A percentile compares a stretch with the other conserved stretches of the same genome.
phyloP scores from a whole-genome alignment of 2,329 filamentous ascomycete genomes.

The Colletotrichum godetiae region DNA sequence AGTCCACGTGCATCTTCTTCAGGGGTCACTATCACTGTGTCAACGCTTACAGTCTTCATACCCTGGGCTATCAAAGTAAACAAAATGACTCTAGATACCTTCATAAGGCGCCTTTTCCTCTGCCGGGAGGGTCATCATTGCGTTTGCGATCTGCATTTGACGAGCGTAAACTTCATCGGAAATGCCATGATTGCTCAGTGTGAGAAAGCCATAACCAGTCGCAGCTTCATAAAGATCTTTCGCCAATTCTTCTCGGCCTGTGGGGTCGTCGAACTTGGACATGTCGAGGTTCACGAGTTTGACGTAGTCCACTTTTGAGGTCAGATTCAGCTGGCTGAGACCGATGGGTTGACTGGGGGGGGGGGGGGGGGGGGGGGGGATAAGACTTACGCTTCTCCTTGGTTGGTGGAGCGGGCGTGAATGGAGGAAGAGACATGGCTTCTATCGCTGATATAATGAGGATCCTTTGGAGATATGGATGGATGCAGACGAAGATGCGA shows the following conservation, averaged over 20 bases:
- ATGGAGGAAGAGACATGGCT: neutral
- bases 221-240: slow-evolving; percentile 42
- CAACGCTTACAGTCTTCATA: no score
- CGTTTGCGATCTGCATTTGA: slow-evolving; percentile 42
- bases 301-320: slow-evolving; percentile 39
- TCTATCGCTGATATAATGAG: no score
- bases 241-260: slow-evolving; percentile 40
- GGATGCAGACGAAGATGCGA: no score
- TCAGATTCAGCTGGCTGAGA: neutral
- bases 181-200: slow-evolving; percentile 42
- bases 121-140: slow-evolving; percentile 41
- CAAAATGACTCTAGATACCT: slow-evolving; percentile 22
- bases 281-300: slow-evolving; percentile 42
- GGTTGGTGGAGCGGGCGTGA: neutral
- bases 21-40: slow-evolving; percentile 37
- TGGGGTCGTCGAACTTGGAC: slow-evolving; percentile 42
- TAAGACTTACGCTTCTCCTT: neutral
- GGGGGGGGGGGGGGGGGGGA: neutral
- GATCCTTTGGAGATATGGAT: no score
- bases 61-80: no score
- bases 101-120: slow-evolving; percentile 43
- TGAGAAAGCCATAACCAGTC: slow-evolving; percentile 42
- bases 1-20: slow-evolving; percentile 42
- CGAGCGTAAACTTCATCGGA: slow-evolving; percentile 39
- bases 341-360: neutral